Percentiles rank a stretch among this genome's conserved stretches.
Conservation (phyloP, 495 filamentous ascomycete species). For the Lasiosphaeria hispida region DNA sequence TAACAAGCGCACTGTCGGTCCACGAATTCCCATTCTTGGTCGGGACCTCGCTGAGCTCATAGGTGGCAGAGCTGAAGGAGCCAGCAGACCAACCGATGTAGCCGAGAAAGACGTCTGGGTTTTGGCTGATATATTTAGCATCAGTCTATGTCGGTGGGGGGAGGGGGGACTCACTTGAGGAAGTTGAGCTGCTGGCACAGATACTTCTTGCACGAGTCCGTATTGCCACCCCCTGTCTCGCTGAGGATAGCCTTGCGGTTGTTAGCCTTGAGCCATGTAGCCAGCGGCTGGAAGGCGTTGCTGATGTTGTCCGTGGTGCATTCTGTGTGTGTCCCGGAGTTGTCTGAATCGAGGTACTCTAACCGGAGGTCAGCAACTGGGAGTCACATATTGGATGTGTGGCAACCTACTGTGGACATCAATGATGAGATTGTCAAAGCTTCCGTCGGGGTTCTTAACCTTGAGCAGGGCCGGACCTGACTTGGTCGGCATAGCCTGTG, state of each 20-base stretch:
- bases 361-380: slow-evolving; percentile 39
- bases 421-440: slow-evolving; percentile 50
- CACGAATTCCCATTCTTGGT: slow-evolving; percentile 36
- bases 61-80: slow-evolving; percentile 37
- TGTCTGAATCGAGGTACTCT: slow-evolving; percentile 58
- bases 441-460: slow-evolving; percentile 51
- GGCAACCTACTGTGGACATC: slow-evolving; percentile 36
- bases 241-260: slow-evolving; percentile 48
- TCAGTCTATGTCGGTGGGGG: background rate
- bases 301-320: slow-evolving; percentile 51
- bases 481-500: slow-evolving; percentile 41
- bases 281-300: slow-evolving; percentile 44
- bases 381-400: background rate
- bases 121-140: slow-evolving; percentile 22
- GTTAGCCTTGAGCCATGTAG: slow-evolving; percentile 45
- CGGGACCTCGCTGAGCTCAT: slow-evolving; percentile 44
- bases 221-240: slow-evolving; percentile 54
- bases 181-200: slow-evolving; percentile 38
- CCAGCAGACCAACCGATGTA: slow-evolving; percentile 55
- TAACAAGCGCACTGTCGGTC: slow-evolving; percentile 43
- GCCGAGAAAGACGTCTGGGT: slow-evolving; percentile 53
- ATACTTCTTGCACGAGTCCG: slow-evolving; percentile 38
- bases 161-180: slow-evolving; percentile 25
- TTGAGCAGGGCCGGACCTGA: slow-evolving; percentile 44
- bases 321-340: slow-evolving; percentile 49